Base-by-base conservation (phyloP, 1,139 yeast genomes). In the Lodderomyces margitis region DNA sequence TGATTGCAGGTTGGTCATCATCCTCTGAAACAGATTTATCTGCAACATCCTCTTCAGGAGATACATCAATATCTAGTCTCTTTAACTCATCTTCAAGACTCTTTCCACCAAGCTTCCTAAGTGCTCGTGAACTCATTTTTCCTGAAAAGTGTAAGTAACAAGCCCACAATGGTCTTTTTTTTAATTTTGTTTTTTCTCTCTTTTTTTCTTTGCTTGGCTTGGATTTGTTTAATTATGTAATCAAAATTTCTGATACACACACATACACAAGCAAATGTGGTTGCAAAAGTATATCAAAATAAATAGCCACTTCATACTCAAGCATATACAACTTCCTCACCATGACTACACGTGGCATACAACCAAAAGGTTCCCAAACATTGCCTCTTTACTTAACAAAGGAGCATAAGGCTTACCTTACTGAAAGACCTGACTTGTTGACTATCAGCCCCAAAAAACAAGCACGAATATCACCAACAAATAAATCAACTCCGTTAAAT, bases 101-200 rank as follows among this genome's bases (percentile, higher is more conserved):
- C 34, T 37, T 33, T 12, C 40, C 40, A 42, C 73, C 75, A 10
- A 81, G 62, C 47, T 77, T 72, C 52, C 77, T 74, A 43, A 83
- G 62, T 7, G 85, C 86, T 56, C 89, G 72, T 2, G 85, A 79
- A 68, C 89, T 82, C 92, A 83, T 82, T 12, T 12, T 19, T 23
- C 12, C n/a, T n/a, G n/a, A n/a, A n/a, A n/a, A n/a, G n/a, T n/a
- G n/a, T n/a, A n/a, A n/a, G n/a, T n/a, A n/a, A n/a, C n/a, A n/a
- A n/a, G n/a, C n/a, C n/a, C n/a, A n/a, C n/a, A n/a, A n/a, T n/a
- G n/a, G n/a, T n/a, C n/a, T 48, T 14, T 11, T n/a, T 39, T 34
- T 14, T 24, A 4, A 4, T 24, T 6, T 23, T 23, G 7, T 23
- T 28, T 28, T 15, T 15, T 15, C 16, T 5, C 4, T 25, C 28